These are phyloP conservation scores for Bauhinia variegata DNA, from an alignment of 306 rosid species.

Conservation along the genomic window DNA sequence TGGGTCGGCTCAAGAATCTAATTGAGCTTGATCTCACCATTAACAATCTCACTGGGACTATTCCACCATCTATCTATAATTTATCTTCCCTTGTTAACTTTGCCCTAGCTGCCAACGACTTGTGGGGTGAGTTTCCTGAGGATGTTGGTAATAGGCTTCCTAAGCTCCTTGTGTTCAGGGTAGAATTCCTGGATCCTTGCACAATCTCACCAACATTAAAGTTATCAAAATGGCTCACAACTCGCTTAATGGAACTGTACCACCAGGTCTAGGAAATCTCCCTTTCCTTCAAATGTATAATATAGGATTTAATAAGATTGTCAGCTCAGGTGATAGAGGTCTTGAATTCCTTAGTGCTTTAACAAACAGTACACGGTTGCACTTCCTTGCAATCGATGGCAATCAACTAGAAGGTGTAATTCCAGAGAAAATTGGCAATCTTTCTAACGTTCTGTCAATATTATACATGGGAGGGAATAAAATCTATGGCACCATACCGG, in stretches of 20 bases:
- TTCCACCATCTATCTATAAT: constrained; percentile 57
- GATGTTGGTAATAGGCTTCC: constrained; percentile 63
- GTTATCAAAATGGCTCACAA: constrained; percentile 56
- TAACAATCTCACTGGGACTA: constrained; percentile 61
- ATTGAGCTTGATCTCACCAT: constrained; percentile 56
- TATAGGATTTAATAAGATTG: constrained; percentile 64
- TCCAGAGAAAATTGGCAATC: constrained; percentile 71
- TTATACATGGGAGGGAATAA: constrained; percentile 72
- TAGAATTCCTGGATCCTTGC: constrained; percentile 68
- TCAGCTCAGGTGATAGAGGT: constrained; percentile 47
- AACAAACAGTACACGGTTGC: constrained; percentile 61
- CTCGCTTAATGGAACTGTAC: constrained; percentile 62
- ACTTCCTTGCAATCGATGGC: constrained; percentile 56
- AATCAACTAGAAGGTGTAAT: constrained; percentile 64
- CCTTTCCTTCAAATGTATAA: constrained; percentile 62
- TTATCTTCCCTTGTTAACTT: constrained; percentile 59
- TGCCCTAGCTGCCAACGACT: constrained; percentile 60
- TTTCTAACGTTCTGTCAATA: constrained; percentile 53
- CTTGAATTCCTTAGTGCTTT: constrained; percentile 60
- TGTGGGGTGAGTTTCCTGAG: constrained; percentile 70
- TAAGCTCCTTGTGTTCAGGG: constrained; percentile 63
- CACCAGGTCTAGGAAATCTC: constrained; percentile 76
- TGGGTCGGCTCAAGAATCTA: constrained; percentile 55
- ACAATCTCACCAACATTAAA: constrained; percentile 63
- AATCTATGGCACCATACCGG: constrained; percentile 63